Conservation (phyloP, 129 eudicot genomes). For the Erigeron canadensis region DNA sequence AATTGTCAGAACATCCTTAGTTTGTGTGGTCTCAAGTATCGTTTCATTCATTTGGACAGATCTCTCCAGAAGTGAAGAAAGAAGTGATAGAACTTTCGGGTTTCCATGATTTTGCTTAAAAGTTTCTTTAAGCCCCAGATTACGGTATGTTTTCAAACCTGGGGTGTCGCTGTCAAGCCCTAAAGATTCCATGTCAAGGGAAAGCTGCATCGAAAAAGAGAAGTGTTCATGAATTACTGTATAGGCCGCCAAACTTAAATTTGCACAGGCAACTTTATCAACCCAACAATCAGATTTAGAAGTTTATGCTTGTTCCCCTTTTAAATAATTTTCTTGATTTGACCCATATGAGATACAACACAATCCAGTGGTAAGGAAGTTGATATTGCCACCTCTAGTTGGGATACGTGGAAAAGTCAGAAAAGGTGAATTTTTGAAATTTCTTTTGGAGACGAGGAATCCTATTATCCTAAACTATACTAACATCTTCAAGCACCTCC, state of each 20-base stretch:
- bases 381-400: too few relatives aligned
- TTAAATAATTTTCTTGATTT: too few relatives aligned
- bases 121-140: constrained; percentile 44
- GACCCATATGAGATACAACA: too few relatives aligned
- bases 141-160: constrained; percentile 29
- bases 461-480: neutral
- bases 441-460: too few relatives aligned
- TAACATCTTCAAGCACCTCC: neutral
- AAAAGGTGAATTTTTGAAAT: too few relatives aligned
- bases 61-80: constrained; percentile 45
- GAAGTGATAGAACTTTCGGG: constrained; percentile 42
- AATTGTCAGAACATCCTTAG: constrained; percentile 39
- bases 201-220: constrained; percentile 21
- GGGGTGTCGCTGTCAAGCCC: constrained; percentile 25
- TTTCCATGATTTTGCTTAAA: constrained; percentile 23
- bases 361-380: too few relatives aligned
- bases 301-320: too few relatives aligned
- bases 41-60: constrained; percentile 47
- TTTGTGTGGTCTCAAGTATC: constrained; percentile 35
- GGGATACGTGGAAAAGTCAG: too few relatives aligned
- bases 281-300: too few relatives aligned
- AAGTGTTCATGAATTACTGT: neutral
- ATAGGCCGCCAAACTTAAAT: too few relatives aligned
- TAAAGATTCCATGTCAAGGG: constrained; percentile 28
- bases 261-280: too few relatives aligned